phyloP scores from a whole-genome alignment of 768 basidiomycete genomes.

The Serendipita sp. region DNA sequence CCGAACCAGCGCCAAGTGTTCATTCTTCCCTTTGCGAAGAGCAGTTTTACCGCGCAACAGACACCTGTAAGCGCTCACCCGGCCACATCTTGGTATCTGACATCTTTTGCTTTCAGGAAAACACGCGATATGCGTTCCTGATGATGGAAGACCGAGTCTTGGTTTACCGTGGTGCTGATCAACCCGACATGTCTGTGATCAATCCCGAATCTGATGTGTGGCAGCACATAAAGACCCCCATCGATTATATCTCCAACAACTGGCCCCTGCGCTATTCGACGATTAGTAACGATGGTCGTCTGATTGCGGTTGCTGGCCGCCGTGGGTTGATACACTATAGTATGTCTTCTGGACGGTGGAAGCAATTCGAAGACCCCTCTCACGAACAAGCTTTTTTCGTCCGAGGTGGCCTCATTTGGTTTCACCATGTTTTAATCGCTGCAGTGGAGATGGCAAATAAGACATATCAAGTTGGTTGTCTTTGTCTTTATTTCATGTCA shows the following conservation, averaged over 20 bases:
- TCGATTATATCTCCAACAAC: slow-evolving; percentile 72
- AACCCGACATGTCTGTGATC: slow-evolving; percentile 95
- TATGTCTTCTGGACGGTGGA: slow-evolving; percentile 89
- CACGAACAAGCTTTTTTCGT: slow-evolving; percentile 83
- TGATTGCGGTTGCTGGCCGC: slow-evolving; percentile 85
- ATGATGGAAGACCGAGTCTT: slow-evolving; percentile 90
- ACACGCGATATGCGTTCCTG: slow-evolving; percentile 86
- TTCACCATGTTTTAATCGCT: slow-evolving; percentile 84
- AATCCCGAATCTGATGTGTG: slow-evolving; percentile 97
- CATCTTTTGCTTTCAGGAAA: slow-evolving; percentile 44
- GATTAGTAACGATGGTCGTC: slow-evolving; percentile 74
- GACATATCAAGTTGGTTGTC: slow-evolving; percentile 47
- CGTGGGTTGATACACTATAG: slow-evolving; percentile 89
- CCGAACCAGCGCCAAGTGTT: slow-evolving; percentile 54
- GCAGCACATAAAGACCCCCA: slow-evolving; percentile 95
- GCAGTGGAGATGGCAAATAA: slow-evolving; percentile 63
- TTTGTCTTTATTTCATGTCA: slow-evolving; percentile 4
- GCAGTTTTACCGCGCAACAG: slow-evolving; percentile 80
- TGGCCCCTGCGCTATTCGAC: slow-evolving; percentile 92
- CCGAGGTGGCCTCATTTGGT: slow-evolving; percentile 88
- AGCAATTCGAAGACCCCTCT: slow-evolving; percentile 58
- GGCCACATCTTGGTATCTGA: neutral
- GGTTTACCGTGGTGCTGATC: slow-evolving; percentile 89
- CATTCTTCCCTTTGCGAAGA: slow-evolving; percentile 83
- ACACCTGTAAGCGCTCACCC: slow-evolving; percentile 47